Evolutionary conservation across 2,329 filamentous ascomycete genomes (phyloP), one percentile per base, ranked within the genome.

Genomic region (Phoma sp.): DNA sequence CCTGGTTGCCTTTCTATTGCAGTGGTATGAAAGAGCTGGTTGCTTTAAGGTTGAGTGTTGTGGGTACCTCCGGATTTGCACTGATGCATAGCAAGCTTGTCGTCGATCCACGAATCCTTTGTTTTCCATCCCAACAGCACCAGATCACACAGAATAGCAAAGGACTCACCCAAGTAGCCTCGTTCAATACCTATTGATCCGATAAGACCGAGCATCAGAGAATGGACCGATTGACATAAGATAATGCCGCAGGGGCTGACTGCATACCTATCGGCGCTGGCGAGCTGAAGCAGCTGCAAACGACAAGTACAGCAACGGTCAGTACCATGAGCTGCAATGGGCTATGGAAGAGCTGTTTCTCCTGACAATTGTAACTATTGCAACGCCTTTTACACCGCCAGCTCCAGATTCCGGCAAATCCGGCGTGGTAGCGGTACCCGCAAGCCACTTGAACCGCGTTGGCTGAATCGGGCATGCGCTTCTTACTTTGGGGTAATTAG

Each of bases 71-170:
- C 43, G 25, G 38, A 49, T 42, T 42, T 39, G 9, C 23, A 18
- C 38, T 42, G 50, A 53, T 33, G 50, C 32, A 43, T 42, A 42
- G 43, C 20, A 53, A 47, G 42, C 32, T 38, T 17, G 50, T 38
- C 17, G 45, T 48, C 43, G 45, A 54, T 54, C 51, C 43, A 38
- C 34, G 25, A 37, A 29, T 34, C n/a, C 36, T 37, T 37, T 32
- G 26, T 7, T 29, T 39, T 20, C 36, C 2, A 30, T 15, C 14
- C 7, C 20, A 15, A 32, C 25, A 37, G n/a, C 23, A 47, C 17
- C 30, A 25, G 10, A 25, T n/a, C 20, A 53, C 20, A 47, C 17
- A n/a, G 14, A 15, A 28, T 28, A 10, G 23, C 10, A 29, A 32
- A 7, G 6, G 6, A 39, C 6, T 17, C 9, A 36, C 17, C 11